Base-by-base conservation (phyloP, 495 filamentous ascomycete genomes). In the Xylaria cubensis region DNA sequence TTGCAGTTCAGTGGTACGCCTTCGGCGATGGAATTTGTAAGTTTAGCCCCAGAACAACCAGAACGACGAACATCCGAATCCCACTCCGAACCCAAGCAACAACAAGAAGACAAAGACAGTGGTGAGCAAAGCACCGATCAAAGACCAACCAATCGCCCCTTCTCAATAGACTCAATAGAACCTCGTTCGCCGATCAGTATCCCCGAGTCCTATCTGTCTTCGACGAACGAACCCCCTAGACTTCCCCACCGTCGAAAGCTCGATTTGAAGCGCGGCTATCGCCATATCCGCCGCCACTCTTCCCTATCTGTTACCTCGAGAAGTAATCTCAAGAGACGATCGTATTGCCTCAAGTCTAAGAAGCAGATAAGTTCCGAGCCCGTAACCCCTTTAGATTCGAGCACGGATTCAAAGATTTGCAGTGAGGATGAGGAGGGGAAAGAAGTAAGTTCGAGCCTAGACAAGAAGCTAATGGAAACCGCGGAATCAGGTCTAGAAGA, bases 121-220 rank as follows among this genome's bases (percentile, higher is more conserved):
- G 44, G 46, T 3, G 70, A 32, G 55, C 5, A 75, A 72, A 74
- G 70, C n/a, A 41, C 7, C 32, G 2, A 15, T 62, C 34, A 36
- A 39, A 41, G 12, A 10, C 8, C 29, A 61, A 21, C 10, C 17
- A 61, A 32, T 61, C 56, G 39, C 10, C 32, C n/a, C 4, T 4
- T 5, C 32, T 17, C 29, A 36, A 17, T 0, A 19, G 15, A 8
- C 39, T n/a, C 32, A n/a, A n/a, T 1, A 19, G 7, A 9, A 24
- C n/a, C 58, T 36, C 17, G 3, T 8, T n/a, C 26, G 32, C 29
- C 26, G 3, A 36, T 12, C 2, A 9, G 0, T 9, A n/a, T 29
- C 0, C 13, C 4, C 32, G 29, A 5, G 9, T 32, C 53, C 2
- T 13, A 13, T 29, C 5, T 29, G 55, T 7, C 13, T n/a, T 59